A percentile compares a stretch with the other conserved stretches of the same genome.
Evolutionary conservation across 2,329 filamentous ascomycete genomes (phyloP).

Genomic region (Apiospora kogelbergensis): DNA sequence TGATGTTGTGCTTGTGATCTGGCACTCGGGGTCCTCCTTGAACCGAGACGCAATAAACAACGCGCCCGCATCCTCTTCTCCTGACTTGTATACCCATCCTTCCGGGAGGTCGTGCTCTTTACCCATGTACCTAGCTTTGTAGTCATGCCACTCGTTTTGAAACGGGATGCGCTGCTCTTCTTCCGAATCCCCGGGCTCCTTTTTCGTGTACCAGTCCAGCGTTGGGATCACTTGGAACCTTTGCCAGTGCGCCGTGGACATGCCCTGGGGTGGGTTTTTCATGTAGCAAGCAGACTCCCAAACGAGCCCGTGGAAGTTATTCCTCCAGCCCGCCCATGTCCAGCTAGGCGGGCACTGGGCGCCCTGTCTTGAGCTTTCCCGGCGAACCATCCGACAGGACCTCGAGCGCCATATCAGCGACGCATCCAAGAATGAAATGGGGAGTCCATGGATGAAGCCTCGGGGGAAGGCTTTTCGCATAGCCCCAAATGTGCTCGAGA

Average conservation of each 20-base stretch:
- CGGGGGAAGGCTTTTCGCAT: background rate
- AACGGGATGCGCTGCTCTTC: background rate
- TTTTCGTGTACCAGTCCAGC: background rate
- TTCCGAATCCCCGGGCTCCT: background rate
- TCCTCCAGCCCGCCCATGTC: background rate
- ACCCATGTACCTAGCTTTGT: background rate
- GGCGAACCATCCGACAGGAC: background rate
- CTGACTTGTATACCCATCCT: background rate
- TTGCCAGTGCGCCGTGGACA: background rate
- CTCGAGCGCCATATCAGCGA: background rate
- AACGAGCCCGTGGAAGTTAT: background rate
- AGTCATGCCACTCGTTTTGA: background rate
- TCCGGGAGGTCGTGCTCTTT: background rate
- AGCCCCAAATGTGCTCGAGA: background rate
- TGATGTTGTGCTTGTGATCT: too few species aligned
- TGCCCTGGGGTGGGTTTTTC: background rate
- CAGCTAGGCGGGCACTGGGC: background rate
- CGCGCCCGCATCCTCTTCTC: background rate
- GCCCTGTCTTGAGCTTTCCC: background rate
- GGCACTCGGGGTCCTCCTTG: background rate
- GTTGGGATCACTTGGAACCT: background rate
- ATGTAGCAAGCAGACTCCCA: background rate
- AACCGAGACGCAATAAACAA: background rate
- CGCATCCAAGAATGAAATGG: background rate
- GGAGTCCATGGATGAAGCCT: background rate